Conservation (phyloP, 345 rosid genomes). For the Eucalyptus viminalis region DNA sequence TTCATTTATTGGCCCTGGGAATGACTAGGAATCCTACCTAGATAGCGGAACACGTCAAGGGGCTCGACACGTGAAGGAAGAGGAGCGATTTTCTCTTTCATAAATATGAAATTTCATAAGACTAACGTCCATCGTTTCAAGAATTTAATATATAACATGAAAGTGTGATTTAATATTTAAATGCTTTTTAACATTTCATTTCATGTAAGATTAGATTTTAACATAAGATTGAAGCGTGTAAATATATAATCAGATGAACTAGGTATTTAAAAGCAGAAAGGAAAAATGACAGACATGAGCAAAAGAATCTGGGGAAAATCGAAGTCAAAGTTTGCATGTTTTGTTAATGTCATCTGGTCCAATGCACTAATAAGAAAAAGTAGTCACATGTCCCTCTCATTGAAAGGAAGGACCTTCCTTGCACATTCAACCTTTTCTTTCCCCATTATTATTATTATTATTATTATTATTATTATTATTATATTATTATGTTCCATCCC, state of each 20-base stretch:
- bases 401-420: not conserved
- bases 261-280: not conserved
- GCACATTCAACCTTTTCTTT: not conserved
- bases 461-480: not conserved
- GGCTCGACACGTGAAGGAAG: not conserved
- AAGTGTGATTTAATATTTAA: not conserved
- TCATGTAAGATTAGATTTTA: not conserved
- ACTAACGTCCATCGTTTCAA: not conserved
- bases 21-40: not conserved
- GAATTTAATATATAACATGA: not conserved
- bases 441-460: not conserved
- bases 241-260: not conserved
- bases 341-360: not conserved
- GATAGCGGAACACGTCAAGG: not conserved
- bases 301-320: not conserved
- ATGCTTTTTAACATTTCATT: not conserved
- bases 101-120: not conserved
- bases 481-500: not conserved
- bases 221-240: not conserved
- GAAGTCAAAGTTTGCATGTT: not conserved
- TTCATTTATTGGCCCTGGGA: not conserved
- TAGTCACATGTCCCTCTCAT: not conserved
- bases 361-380: not conserved
- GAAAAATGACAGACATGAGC: too few species aligned
- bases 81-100: not conserved